Base-by-base conservation (phyloP, 2,329 filamentous ascomycete species). In the Cordyceps cateniannulata region DNA sequence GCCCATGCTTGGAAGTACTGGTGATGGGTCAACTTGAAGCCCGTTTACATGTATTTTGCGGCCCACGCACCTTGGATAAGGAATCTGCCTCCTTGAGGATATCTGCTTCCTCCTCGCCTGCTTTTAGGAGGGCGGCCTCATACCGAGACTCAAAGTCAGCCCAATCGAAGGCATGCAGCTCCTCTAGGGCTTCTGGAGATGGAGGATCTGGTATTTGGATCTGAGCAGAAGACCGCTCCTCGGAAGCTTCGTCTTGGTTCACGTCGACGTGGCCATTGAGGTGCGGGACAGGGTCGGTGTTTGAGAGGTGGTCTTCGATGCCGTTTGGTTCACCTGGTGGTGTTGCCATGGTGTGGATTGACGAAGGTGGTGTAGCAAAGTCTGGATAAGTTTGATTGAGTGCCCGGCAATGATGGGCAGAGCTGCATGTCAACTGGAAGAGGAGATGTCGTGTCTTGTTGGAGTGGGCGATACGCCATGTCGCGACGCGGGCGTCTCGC, bases 1-100 rank as follows among this genome's bases (percentile, higher is more conserved):
- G 90, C 89, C 92, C 93, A 97, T 40, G 86, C 76, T 62, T 82
- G 81, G 72, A 96, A 96, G 70, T 89, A 89, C 91, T 96, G 45
- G 47, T 53, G 64, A 10, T 24, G 8, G 53, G 54, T 52, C n/a
- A 54, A 27, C 27, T 4, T 50, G 24, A 24, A 25, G 35, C 24
- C 16, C 25, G 6, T 18, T 16, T 3, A 52, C n/a, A 40, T 9
- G 42, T 49, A 58, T 61, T 27, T 3, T 16, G 25, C 8, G 12
- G 24, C 9, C 32, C 1, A 65, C 71, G 60, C 74, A 87, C 88
- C 73, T 86, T 82, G 63, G 88, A 81, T n/a, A 93, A 77, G 47
- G 78, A 74, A 18, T 85, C 79, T 64, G 89, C 91, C 63, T 93
- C 87, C 22, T 84, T 78, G 58, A 89, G 75, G 49, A 93, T 77